Conservation (phyloP, 345 rosid species). For the Passiflora organensis region DNA sequence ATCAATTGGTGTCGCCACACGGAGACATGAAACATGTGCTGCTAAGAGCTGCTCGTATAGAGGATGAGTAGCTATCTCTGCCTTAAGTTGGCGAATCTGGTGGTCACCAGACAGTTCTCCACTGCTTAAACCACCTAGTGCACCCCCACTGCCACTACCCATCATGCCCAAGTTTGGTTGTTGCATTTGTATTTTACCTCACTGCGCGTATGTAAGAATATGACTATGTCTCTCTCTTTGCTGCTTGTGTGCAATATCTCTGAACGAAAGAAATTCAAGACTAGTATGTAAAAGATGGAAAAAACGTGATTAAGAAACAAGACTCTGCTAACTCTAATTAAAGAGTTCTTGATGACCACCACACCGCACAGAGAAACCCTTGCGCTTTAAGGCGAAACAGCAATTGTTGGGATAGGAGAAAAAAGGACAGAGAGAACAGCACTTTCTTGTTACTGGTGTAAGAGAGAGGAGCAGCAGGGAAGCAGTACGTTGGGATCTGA, state of each 20-base stretch:
- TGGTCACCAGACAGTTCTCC: conserved; percentile 46
- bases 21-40: conserved; percentile 85
- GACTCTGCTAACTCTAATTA: neutral
- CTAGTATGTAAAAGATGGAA: neutral
- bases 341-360: conserved; percentile 24
- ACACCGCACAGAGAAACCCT: conserved; percentile 6
- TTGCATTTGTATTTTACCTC: conserved; percentile 44
- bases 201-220: neutral
- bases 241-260: neutral
- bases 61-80: conserved; percentile 82
- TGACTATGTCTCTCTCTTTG: too few relatives aligned
- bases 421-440: conserved; percentile 18
- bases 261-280: neutral
- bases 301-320: conserved; percentile 3
- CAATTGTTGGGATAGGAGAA: conserved; percentile 6
- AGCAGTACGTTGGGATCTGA: conserved; percentile 45
- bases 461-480: conserved; percentile 1
- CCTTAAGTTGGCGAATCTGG: conserved; percentile 59
- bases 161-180: conserved; percentile 72
- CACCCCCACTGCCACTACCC: conserved; percentile 40
- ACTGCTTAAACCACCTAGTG: conserved; percentile 27
- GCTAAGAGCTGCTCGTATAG: conserved; percentile 75
- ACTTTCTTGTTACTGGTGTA: conserved; percentile 23
- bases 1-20: conserved; percentile 95
- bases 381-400: conserved; percentile 12